Evolutionary conservation across 139 green algal genomes (phyloP), one percentile per base, ranked within the genome.

Genomic region (Micromonas commoda): DNA sequence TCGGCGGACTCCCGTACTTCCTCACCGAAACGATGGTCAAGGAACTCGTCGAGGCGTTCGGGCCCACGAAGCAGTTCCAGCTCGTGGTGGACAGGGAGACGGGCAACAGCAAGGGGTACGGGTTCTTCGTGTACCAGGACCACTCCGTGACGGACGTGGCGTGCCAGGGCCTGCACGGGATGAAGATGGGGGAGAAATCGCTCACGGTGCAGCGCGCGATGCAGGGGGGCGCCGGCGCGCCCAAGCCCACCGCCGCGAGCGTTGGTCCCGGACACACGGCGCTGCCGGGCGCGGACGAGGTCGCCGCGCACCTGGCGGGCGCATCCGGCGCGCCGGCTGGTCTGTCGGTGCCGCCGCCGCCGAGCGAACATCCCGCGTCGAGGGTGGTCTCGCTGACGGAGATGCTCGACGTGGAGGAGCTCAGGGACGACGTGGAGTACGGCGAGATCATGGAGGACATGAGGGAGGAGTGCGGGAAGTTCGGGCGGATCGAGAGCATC

Each of bases 1-100:
- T 99, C 32, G 95, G 95, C 60, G 95, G 95, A 20, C 83, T 99
- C 80, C 95, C 95, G 0, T 97, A 98, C 87, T 97, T 97, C 85
- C 83, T 98, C 26, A 94, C 80, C 1, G 95, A 98, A 70, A 89
- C 94, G 64, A 89, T 97, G 85, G 94, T 94, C 86, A 86, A 86
- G n/a, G 94, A 98, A 87, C 86, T 99, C 80, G 81, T 98, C 66
- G 84, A 85, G 37, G 88, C 87, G 31, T 98, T 99, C 73, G 95
- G 94, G 2, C 54, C 80, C 4, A 72, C 86, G 26, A 32, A 92
- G 67, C 80, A 64, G 1, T 97, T 98, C 75, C 91, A 97, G 79
- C 86, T 97, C 23, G 90, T 98, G 80, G 94, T 91, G 74, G 95
- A 99, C 84, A 81, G 87, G 2, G 91, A 97, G 54, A 98, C 93